Evolutionary conservation across 495 filamentous ascomycete genomes (phyloP).

Genomic region (Chaetomium tenue): DNA sequence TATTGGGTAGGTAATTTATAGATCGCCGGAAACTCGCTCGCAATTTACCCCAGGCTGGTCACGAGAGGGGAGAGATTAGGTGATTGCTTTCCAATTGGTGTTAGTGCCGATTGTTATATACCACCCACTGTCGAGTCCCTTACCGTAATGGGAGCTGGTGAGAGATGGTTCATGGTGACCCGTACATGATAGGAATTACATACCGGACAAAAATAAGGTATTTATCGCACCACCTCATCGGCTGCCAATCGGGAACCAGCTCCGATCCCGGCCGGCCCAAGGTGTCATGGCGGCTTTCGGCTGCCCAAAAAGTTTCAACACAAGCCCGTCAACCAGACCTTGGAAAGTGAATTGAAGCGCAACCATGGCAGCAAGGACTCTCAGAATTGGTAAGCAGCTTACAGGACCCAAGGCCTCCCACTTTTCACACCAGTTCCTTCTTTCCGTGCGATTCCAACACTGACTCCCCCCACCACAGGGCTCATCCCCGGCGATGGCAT

Average conservation of each 20-base stretch:
- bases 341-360: conserved; percentile 32
- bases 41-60: too few relatives aligned
- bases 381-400: conserved; percentile 57
- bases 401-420: not conserved
- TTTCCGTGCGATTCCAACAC: not conserved
- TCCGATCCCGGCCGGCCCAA: conserved; percentile 12
- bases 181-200: not conserved
- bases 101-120: too few relatives aligned
- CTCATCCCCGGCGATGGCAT: conserved; percentile 98
- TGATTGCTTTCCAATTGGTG: too few relatives aligned
- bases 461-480: conserved; percentile 49
- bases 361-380: conserved; percentile 55
- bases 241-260: not conserved
- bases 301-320: conserved; percentile 10
- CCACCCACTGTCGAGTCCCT: too few relatives aligned
- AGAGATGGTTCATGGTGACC: too few relatives aligned
- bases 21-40: too few relatives aligned
- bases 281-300: not conserved
- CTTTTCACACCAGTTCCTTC: not conserved
- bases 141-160: too few relatives aligned
- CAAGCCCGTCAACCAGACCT: not conserved
- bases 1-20: too few relatives aligned
- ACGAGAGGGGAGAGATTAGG: too few relatives aligned
- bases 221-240: not conserved
- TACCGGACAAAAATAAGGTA: too few relatives aligned